Evolutionary conservation across 306 rosid species (phyloP).

Genomic region (Quercus dentata): DNA sequence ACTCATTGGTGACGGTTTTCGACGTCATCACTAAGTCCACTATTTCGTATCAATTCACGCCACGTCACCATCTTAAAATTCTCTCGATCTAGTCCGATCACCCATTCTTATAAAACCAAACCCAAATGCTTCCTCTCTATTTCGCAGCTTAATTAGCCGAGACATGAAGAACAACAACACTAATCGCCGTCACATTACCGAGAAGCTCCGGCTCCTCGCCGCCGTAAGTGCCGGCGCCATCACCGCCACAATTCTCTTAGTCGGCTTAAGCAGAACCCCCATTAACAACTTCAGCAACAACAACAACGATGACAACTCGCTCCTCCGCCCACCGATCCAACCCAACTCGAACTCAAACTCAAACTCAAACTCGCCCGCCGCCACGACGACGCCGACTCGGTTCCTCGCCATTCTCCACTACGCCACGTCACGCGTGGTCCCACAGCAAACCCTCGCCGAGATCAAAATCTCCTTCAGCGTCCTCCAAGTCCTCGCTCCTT

Average conservation of each 20-base stretch:
- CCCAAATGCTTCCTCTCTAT: neutral
- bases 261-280: conserved; percentile 17
- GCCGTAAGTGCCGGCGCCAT: conserved; percentile 18
- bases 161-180: conserved; percentile 23
- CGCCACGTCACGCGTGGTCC: conserved; percentile 52
- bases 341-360: neutral
- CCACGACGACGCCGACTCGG: conserved; percentile 25
- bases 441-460: conserved; percentile 58
- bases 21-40: too few relatives aligned
- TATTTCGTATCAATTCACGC: too few relatives aligned
- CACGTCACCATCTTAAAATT: neutral
- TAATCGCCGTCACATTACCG: conserved; percentile 1
- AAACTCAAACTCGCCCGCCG: conserved; percentile 16
- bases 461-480: conserved; percentile 45
- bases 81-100: neutral
- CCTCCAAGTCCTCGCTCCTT: conserved; percentile 52
- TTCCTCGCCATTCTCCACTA: conserved; percentile 69
- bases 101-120: neutral
- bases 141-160: neutral
- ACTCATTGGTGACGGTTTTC: too few relatives aligned
- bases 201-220: conserved; percentile 25
- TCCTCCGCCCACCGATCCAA: conserved; percentile 9
- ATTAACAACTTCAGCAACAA: neutral
- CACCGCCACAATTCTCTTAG: conserved; percentile 29
- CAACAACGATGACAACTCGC: neutral